Conservation (phyloP, 2,329 filamentous ascomycete species). For the Torrubiellomyces zombiae region DNA sequence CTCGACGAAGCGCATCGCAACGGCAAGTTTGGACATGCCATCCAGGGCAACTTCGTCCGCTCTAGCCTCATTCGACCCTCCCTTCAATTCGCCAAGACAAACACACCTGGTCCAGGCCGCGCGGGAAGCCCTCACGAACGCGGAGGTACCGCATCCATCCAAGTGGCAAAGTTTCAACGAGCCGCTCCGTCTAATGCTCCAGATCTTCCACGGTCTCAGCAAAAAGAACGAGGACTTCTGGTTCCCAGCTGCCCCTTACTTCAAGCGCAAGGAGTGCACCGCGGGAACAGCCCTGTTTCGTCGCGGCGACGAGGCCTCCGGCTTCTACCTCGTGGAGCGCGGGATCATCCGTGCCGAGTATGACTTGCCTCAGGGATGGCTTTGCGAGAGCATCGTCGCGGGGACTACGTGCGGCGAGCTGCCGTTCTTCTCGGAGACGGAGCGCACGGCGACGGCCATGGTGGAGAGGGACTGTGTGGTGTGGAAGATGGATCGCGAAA, state of each 20-base stretch:
- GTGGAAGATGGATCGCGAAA: conserved; percentile 60
- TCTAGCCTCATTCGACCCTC: conserved; percentile 19
- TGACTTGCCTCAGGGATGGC: conserved; percentile 70
- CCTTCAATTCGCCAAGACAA: conserved; percentile 65
- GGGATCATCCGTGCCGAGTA: conserved; percentile 87
- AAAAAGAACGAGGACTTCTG: conserved; percentile 87
- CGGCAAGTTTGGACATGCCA: conserved; percentile 32
- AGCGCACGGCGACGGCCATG: conserved; percentile 69
- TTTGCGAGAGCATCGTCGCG: conserved; percentile 82
- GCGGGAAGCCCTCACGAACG: conserved; percentile 53
- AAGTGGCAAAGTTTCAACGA: conserved; percentile 81
- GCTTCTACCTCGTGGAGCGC: conserved; percentile 80
- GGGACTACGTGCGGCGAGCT: conserved; percentile 92
- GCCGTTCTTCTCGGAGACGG: conserved; percentile 87
- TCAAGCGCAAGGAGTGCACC: conserved; percentile 48
- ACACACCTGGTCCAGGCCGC: conserved; percentile 66
- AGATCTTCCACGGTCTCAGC: conserved; percentile 85
- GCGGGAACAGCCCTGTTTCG: conserved; percentile 62
- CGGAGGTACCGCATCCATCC: conserved; percentile 38
- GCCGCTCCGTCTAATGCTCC: conserved; percentile 77
- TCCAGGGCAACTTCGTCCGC: conserved; percentile 13
- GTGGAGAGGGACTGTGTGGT: conserved; percentile 68
- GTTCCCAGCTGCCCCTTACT: conserved; percentile 66
- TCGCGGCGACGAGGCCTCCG: conserved; percentile 58
- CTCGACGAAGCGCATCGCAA: conserved; percentile 23